phyloP scores from a whole-genome alignment of 441 rosid species.

The Erodium moschatum region DNA sequence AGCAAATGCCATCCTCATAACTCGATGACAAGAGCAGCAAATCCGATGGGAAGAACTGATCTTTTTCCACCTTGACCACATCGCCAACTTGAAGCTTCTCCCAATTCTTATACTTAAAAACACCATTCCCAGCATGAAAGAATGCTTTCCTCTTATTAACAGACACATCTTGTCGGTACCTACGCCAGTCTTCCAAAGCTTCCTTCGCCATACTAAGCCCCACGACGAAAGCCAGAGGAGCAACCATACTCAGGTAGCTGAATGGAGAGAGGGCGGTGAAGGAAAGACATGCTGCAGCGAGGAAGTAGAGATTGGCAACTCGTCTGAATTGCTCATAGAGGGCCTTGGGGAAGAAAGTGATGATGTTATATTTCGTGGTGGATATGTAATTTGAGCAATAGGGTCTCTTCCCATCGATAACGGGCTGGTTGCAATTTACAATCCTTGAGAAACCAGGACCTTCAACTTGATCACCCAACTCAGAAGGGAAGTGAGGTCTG shows the following conservation, averaged over 20 bases:
- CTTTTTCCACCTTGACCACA: constrained; percentile 53
- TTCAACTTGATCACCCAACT: constrained; percentile 31
- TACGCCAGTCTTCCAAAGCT: constrained; percentile 33
- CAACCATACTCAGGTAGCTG: constrained; percentile 37
- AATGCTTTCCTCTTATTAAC: constrained; percentile 51
- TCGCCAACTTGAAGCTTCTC: constrained; percentile 58
- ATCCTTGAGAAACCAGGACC: constrained; percentile 59
- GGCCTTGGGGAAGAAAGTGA: constrained; percentile 59
- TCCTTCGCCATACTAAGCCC: constrained; percentile 67
- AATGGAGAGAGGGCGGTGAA: constrained; percentile 53
- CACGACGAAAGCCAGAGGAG: constrained; percentile 47
- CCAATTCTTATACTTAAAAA: constrained; percentile 42
- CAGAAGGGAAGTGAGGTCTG: constrained; percentile 22
- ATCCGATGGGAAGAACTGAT: constrained; percentile 67
- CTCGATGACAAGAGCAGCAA: constrained; percentile 52
- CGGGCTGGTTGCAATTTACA: constrained; percentile 50
- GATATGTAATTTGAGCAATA: constrained; percentile 44
- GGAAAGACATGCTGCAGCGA: constrained; percentile 45
- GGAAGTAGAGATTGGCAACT: constrained; percentile 62
- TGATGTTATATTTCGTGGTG: constrained; percentile 50
- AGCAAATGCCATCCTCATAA: constrained; percentile 57
- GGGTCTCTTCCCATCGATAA: constrained; percentile 35
- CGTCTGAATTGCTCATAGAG: constrained; percentile 70
- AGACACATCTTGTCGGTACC: constrained; percentile 43
- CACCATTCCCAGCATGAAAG: constrained; percentile 35